Conservation (phyloP, 2,329 filamentous ascomycete species). For the Aspergillus flavus region DNA sequence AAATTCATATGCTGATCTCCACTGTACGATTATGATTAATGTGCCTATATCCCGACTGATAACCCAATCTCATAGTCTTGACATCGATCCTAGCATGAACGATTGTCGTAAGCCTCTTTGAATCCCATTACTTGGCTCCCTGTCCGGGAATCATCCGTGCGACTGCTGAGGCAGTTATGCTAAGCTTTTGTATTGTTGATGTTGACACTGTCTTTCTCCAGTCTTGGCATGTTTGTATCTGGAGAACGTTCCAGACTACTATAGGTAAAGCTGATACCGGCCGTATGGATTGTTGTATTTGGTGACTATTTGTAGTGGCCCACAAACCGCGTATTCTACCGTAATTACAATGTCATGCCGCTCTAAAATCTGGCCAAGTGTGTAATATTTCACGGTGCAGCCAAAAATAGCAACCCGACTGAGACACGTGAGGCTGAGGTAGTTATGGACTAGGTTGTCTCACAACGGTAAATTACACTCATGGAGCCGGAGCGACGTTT, state of each 20-base stretch:
- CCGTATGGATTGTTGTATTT: background rate
- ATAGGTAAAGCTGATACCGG: slow-evolving; percentile 1
- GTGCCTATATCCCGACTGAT: background rate
- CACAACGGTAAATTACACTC: slow-evolving; percentile 23
- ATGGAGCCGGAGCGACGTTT: slow-evolving; percentile 9
- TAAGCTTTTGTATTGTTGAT: slow-evolving; percentile 3
- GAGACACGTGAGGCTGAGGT: slow-evolving; percentile 25
- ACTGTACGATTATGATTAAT: slow-evolving; percentile 8
- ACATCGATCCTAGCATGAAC: background rate
- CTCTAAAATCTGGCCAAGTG: background rate
- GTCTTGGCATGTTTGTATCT: slow-evolving; percentile 28
- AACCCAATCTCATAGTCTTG: background rate
- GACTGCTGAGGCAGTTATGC: background rate
- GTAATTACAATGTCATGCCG: background rate
- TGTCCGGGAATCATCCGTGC: background rate
- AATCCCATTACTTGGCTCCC: background rate
- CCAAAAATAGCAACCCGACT: slow-evolving; percentile 25
- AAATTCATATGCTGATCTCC: background rate
- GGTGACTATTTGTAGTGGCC: background rate
- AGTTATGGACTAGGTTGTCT: slow-evolving; percentile 19
- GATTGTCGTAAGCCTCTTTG: background rate
- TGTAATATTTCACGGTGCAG: slow-evolving; percentile 18
- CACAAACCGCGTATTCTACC: background rate
- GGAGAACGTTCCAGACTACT: slow-evolving; percentile 13
- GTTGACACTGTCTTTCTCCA: slow-evolving; percentile 12